Percentiles rank a stretch among this genome's conserved stretches.
These are phyloP conservation scores for Coemansia sp. DNA, from an alignment of 192 early-diverging fungal genomes.

Conservation along the genomic window DNA sequence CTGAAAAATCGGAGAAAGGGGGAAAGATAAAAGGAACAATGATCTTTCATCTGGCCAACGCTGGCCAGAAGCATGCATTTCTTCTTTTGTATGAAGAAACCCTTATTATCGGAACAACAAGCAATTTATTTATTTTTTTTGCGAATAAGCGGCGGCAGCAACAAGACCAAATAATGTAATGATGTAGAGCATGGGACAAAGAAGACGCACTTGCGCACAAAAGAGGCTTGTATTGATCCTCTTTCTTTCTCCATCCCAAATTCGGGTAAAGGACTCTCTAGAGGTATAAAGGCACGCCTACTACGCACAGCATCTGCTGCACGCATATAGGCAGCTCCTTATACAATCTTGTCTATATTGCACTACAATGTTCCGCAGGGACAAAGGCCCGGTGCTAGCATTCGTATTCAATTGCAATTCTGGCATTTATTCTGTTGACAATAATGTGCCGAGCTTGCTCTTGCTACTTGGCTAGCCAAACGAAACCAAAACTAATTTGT, in stretches of 20 bases:
- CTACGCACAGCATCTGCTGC: neutral
- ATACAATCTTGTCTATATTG: no score
- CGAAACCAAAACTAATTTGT: neutral
- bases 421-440: neutral
- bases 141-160: constrained; percentile 1
- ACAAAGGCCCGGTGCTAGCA: no score
- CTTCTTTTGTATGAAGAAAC: constrained; percentile 2
- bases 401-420: no score
- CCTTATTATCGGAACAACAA: constrained; percentile 7
- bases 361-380: no score
- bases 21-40: neutral
- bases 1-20: neutral
- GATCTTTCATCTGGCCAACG: neutral
- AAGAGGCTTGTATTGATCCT: neutral
- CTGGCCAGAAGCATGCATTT: neutral
- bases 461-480: neutral
- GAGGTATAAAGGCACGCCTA: neutral
- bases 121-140: neutral
- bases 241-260: neutral
- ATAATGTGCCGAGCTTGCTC: neutral
- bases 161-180: neutral
- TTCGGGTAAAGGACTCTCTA: neutral
- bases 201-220: neutral
- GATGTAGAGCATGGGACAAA: neutral
- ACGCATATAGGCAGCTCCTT: neutral